phyloP scores from a whole-genome alignment of 106 monocot genomes.

The Gastrodia elata region DNA sequence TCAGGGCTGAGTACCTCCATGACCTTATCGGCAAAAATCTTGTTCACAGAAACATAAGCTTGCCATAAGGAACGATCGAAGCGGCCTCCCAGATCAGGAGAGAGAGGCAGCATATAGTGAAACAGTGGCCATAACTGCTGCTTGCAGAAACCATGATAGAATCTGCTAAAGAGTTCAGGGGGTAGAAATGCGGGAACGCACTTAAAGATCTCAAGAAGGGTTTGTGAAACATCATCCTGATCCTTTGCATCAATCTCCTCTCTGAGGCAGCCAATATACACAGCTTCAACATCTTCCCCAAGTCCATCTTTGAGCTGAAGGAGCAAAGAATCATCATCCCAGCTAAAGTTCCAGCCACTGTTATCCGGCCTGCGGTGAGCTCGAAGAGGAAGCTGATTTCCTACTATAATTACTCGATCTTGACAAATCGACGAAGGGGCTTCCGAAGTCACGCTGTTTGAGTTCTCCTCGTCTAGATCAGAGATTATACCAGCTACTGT shows the following conservation, averaged over 20 bases:
- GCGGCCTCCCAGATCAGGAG: slow-evolving; percentile 25
- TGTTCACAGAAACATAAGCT: slow-evolving; percentile 61
- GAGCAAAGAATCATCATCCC: slow-evolving; percentile 48
- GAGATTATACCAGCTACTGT: slow-evolving; percentile 42
- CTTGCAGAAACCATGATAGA: slow-evolving; percentile 88
- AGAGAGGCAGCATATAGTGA: slow-evolving; percentile 78
- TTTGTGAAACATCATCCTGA: slow-evolving; percentile 67
- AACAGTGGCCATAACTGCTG: slow-evolving; percentile 84
- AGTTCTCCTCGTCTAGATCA: slow-evolving; percentile 35
- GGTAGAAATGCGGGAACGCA: slow-evolving; percentile 72
- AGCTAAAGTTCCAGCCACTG: slow-evolving; percentile 36
- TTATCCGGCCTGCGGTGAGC: slow-evolving; percentile 23
- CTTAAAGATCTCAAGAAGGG: slow-evolving; percentile 47
- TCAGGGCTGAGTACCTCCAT: slow-evolving; percentile 67
- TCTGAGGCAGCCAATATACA: slow-evolving; percentile 53
- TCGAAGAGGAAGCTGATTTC: slow-evolving; percentile 39
- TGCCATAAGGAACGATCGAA: slow-evolving; percentile 50
- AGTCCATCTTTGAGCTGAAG: slow-evolving; percentile 46
- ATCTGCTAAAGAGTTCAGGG: slow-evolving; percentile 25
- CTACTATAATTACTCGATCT: slow-evolving; percentile 31
- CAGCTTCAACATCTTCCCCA: slow-evolving; percentile 27
- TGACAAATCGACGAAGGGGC: slow-evolving; percentile 26
- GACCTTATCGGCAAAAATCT: slow-evolving; percentile 59
- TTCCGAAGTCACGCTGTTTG: slow-evolving; percentile 14
- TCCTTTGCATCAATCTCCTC: slow-evolving; percentile 44